These are phyloP conservation scores for Boletus vermiculosoides DNA, from an alignment of 768 basidiomycete species.

Conservation along the genomic window DNA sequence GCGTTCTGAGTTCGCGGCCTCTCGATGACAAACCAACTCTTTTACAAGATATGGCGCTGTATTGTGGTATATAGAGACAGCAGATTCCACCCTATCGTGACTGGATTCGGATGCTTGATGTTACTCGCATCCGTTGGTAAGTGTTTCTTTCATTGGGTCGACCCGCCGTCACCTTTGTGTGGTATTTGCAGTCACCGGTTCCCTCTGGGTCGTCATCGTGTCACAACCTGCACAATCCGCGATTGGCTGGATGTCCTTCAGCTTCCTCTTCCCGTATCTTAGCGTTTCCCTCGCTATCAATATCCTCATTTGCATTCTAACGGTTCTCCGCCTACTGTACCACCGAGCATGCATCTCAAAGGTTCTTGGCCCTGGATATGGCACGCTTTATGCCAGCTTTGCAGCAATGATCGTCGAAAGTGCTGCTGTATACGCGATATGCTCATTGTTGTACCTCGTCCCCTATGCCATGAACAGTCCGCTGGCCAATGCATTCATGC, in stretches of 20 bases:
- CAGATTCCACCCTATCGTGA: constrained; percentile 16
- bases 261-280: constrained; percentile 33
- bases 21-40: background rate
- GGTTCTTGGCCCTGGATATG: constrained; percentile 28
- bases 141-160: background rate
- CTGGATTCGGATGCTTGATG: constrained; percentile 19
- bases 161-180: background rate
- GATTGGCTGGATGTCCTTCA: constrained; percentile 32
- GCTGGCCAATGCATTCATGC: constrained; percentile 29
- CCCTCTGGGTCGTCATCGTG: constrained; percentile 30
- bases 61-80: constrained; percentile 33
- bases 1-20: background rate
- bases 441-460: constrained; percentile 34
- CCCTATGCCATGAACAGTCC: constrained; percentile 26
- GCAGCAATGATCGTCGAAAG: constrained; percentile 37
- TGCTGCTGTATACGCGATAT: constrained; percentile 33
- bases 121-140: constrained; percentile 26
- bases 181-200: constrained; percentile 24
- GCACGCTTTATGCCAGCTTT: constrained; percentile 31
- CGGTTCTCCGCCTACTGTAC: constrained; percentile 32
- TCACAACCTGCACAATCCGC: constrained; percentile 21
- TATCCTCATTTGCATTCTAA: constrained; percentile 31
- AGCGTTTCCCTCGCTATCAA: constrained; percentile 35
- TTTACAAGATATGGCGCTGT: constrained; percentile 32
- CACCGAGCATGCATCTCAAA: constrained; percentile 27